Base-by-base conservation (phyloP, 495 filamentous ascomycete genomes). In the Aspergillus incahuasiensis region DNA sequence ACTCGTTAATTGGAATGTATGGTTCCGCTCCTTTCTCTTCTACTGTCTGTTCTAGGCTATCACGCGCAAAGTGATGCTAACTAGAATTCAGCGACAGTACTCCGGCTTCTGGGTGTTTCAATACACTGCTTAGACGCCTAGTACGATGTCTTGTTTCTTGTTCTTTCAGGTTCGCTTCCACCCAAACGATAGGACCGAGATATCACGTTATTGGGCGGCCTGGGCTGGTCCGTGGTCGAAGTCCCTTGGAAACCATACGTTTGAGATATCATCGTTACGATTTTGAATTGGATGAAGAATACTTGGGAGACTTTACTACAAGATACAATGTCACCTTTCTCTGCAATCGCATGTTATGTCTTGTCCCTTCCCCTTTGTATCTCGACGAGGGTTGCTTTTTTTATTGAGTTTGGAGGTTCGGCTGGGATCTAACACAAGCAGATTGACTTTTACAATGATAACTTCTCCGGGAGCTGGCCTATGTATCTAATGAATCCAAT, bases 251-350 rank as follows among this genome's bases (percentile, higher is more conserved):
- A 28, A 43, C 12, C 38, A 53, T 43, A 40, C 15, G 48, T 58
- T 16, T 42, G 19, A 20, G 45, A 44, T 50, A 50, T 50, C 48
- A 40, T 50, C 48, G 48, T 40, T 50, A 50, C 38, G 48, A 16
- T 47, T 55, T 35, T 57, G 47, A 44, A 32, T 22, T 52, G 25
- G 48, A 45, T 16, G 41, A 40, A 44, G 40, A 52, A 42, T 34
- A 34, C 38, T 52, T 52, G 49, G 39, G 38, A 52, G 25, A 32
- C 22, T 43, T 43, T 34, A 52, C 19, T 43, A 34, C 35, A 35
- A 35, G 32, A 35, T 35, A 35, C 22, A 9, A 20, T 52, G 24
- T 42, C 15, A 15, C 32, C 25, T 43, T 42, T 43, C 41, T 22
- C 41, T 41, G 32, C 18, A 24, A 24, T 49, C 20, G 18, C 21